A percentile compares a stretch with the other conserved stretches of the same genome.
phyloP scores from a whole-genome alignment of 2,329 filamentous ascomycete species.

The Botrytis porri region DNA sequence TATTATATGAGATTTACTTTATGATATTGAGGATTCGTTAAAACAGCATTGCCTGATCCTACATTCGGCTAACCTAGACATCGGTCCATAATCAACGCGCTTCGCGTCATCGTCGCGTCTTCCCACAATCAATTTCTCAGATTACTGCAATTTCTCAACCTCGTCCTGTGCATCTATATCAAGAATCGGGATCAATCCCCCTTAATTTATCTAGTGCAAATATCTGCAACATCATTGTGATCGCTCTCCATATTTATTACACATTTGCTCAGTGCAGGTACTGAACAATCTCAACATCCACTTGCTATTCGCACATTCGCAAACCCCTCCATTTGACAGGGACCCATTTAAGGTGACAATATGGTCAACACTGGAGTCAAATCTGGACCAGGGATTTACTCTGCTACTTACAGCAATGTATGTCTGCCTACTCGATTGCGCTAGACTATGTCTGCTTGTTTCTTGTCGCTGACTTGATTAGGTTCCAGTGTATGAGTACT shows the following conservation, averaged over 20 bases:
- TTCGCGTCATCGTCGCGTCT: conserved; percentile 15
- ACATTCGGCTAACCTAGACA: not conserved
- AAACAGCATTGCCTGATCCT: not conserved
- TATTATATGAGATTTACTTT: not conserved
- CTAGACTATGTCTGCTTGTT: not conserved
- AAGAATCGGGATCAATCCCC: not conserved
- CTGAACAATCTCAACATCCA: not conserved
- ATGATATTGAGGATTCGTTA: not conserved
- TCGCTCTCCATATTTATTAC: not conserved
- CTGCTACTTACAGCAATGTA: conserved; percentile 68
- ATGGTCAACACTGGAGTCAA: conserved; percentile 37
- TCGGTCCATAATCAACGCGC: not conserved
- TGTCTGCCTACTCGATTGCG: conserved; percentile 32
- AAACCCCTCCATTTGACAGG: conserved; percentile 2
- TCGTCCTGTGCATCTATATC: not conserved
- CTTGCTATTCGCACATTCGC: not conserved
- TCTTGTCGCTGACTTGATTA: conserved; percentile 40
- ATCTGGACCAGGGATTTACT: conserved; percentile 51
- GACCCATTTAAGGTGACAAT: conserved; percentile 21
- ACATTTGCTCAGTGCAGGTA: not conserved
- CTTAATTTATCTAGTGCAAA: too few relatives aligned
- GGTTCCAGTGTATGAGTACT: conserved; percentile 94
- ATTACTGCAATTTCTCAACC: not conserved
- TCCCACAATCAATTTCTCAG: conserved; percentile 3
- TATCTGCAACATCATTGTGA: not conserved